These are phyloP conservation scores for Boletus sp. DNA, from an alignment of 768 basidiomycete genomes.

Conservation along the genomic window DNA sequence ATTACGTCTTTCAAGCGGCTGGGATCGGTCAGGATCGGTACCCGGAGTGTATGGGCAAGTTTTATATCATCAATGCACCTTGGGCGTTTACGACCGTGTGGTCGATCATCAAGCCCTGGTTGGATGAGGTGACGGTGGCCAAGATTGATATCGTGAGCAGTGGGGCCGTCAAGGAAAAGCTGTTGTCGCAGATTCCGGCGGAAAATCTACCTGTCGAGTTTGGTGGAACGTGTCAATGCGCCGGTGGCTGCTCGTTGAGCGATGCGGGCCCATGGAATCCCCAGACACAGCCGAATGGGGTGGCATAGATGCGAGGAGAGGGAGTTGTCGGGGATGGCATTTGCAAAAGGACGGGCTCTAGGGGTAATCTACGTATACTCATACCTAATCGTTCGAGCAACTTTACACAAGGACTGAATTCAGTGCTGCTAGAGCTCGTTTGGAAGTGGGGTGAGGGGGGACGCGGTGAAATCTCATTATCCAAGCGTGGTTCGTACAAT, in stretches of 20 bases:
- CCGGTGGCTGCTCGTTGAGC: conserved; percentile 78
- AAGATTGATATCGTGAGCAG: conserved; percentile 91
- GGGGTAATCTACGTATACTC: conserved; percentile 29
- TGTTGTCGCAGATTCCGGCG: conserved; percentile 76
- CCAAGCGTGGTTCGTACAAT: too few species aligned
- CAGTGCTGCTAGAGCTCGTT: background rate
- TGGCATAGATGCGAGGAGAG: conserved; percentile 17
- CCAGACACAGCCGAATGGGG: conserved; percentile 9
- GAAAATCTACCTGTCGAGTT: conserved; percentile 84
- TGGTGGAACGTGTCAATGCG: conserved; percentile 78
- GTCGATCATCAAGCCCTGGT: conserved; percentile 85
- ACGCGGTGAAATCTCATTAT: too few species aligned
- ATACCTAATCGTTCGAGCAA: conserved; percentile 30
- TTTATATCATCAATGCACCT: conserved; percentile 98
- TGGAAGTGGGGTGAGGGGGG: too few species aligned
- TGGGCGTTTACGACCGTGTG: conserved; percentile 90
- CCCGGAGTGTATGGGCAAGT: conserved; percentile 94
- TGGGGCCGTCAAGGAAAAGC: conserved; percentile 60
- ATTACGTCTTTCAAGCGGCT: conserved; percentile 77
- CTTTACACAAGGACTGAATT: conserved; percentile 8
- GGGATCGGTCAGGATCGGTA: conserved; percentile 87
- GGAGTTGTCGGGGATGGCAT: background rate
- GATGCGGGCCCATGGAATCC: conserved; percentile 92
- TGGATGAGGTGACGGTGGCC: conserved; percentile 90
- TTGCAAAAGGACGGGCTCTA: background rate